Evolutionary conservation across 2,329 filamentous ascomycete species (phyloP).

Genomic region (Aureobasidium leucospermi): DNA sequence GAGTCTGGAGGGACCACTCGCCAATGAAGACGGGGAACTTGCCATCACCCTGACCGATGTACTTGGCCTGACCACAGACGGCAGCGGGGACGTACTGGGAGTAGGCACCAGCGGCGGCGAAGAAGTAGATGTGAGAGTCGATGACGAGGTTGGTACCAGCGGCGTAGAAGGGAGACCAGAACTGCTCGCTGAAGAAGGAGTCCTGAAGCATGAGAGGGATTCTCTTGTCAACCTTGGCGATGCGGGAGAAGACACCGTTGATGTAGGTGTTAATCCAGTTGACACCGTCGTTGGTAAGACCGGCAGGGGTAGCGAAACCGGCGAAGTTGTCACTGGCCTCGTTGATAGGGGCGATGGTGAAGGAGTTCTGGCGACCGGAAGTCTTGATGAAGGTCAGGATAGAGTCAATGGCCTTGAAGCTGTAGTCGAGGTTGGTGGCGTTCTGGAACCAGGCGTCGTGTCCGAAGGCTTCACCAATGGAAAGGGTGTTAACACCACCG

Average conservation of each 20-base stretch:
- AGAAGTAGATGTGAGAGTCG: slow-evolving; percentile 28
- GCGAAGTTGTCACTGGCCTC: slow-evolving; percentile 31
- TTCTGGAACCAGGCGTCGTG: slow-evolving; percentile 31
- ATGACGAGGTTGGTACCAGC: slow-evolving; percentile 25
- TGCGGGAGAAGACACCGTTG: slow-evolving; percentile 22
- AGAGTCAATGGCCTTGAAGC: slow-evolving; percentile 26
- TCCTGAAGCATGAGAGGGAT: slow-evolving; percentile 31
- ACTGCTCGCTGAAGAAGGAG: slow-evolving; percentile 22
- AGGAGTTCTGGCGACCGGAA: slow-evolving; percentile 25
- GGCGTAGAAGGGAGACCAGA: slow-evolving; percentile 25
- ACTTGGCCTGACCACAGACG: slow-evolving; percentile 23
- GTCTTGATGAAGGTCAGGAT: slow-evolving; percentile 28
- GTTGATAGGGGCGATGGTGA: slow-evolving; percentile 33
- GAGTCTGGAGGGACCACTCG: slow-evolving; percentile 26
- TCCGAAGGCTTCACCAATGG: slow-evolving; percentile 23
- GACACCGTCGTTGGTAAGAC: slow-evolving; percentile 24
- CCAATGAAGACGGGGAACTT: slow-evolving; percentile 25
- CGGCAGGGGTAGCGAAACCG: slow-evolving; percentile 28
- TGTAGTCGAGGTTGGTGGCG: slow-evolving; percentile 28
- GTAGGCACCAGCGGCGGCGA: slow-evolving; percentile 22
- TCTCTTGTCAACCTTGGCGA: slow-evolving; percentile 22
- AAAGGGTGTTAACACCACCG: slow-evolving; percentile 25
- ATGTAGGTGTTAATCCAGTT: slow-evolving; percentile 30
- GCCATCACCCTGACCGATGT: slow-evolving; percentile 17
- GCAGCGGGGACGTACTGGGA: slow-evolving; percentile 22